Percentiles rank a stretch among this genome's conserved stretches.
These are phyloP conservation scores for Ramaria sp. DNA, from an alignment of 768 basidiomycete species.

Conservation along the genomic window DNA sequence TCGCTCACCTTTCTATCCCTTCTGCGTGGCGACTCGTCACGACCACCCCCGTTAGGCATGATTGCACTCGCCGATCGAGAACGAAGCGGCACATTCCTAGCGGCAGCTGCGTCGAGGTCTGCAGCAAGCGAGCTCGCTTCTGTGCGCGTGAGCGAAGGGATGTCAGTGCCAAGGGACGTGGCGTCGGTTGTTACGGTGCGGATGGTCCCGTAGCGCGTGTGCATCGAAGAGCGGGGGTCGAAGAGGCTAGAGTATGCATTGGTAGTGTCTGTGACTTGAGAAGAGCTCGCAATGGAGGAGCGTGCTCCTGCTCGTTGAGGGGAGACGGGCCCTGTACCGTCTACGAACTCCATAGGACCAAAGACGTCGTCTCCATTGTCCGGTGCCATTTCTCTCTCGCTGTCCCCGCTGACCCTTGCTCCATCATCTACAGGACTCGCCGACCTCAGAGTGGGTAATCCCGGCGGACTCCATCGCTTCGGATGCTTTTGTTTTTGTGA, in stretches of 20 bases:
- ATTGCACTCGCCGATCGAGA: constrained; percentile 18
- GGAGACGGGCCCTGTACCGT: constrained; percentile 11
- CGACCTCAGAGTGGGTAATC: constrained; percentile 41
- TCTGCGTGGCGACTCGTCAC: constrained; percentile 18
- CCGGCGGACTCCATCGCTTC: constrained; percentile 40
- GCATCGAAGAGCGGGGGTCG: constrained; percentile 26
- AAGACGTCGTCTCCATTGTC: constrained; percentile 11
- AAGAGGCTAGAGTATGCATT: constrained; percentile 51
- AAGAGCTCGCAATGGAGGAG: constrained; percentile 12
- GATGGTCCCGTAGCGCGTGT: constrained; percentile 52
- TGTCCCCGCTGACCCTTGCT: constrained; percentile 19
- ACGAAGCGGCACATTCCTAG: not conserved
- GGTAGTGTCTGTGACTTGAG: constrained; percentile 21
- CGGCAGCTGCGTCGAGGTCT: not conserved
- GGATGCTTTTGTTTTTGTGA: constrained; percentile 11
- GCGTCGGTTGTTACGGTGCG: constrained; percentile 75
- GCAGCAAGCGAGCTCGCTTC: constrained; percentile 46
- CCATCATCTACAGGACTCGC: constrained; percentile 39
- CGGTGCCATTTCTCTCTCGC: constrained; percentile 14
- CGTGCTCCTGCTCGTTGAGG: constrained; percentile 9
- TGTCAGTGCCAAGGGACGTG: constrained; percentile 51
- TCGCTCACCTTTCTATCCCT: constrained; percentile 61
- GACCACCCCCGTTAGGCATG: constrained; percentile 14
- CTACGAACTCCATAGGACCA: constrained; percentile 18
- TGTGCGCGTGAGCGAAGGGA: constrained; percentile 51